phyloP scores from a whole-genome alignment of 2,329 filamentous ascomycete species.

The Ceratocystis colombiana region DNA sequence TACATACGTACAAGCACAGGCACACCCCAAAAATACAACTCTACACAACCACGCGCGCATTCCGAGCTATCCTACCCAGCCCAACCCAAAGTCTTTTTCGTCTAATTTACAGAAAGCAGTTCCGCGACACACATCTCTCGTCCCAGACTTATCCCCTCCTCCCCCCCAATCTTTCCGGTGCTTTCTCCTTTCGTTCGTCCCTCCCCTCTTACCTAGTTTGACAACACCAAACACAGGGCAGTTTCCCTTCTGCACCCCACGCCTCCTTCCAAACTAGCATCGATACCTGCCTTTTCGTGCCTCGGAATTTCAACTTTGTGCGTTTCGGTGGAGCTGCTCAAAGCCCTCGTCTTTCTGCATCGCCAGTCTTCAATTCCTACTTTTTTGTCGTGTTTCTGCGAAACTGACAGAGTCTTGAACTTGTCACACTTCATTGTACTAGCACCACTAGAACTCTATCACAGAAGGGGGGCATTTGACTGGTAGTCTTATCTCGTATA shows the following conservation, averaged over 20 bases:
- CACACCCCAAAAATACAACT: not conserved
- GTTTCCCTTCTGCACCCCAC: not conserved
- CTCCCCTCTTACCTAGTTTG: not conserved
- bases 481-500: not conserved
- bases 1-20: not conserved
- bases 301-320: not conserved
- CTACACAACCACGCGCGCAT: not conserved
- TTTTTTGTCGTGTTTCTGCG: not conserved
- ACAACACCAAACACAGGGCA: not conserved
- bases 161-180: not conserved
- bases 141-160: too few species aligned
- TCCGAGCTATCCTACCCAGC: not conserved
- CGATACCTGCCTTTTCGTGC: not conserved
- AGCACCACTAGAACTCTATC: not conserved
- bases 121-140: not conserved
- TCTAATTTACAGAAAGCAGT: not conserved
- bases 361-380: not conserved
- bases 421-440: not conserved
- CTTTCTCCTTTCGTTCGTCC: not conserved
- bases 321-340: slow-evolving; percentile 2
- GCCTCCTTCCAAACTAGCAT: not conserved
- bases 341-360: not conserved
- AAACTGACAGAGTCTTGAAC: not conserved
- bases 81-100: not conserved
- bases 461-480: not conserved